Evolutionary conservation across 108 stramenopile species (phyloP), one percentile per base, ranked within the genome.

Genomic region (Skeletonema menzelii): DNA sequence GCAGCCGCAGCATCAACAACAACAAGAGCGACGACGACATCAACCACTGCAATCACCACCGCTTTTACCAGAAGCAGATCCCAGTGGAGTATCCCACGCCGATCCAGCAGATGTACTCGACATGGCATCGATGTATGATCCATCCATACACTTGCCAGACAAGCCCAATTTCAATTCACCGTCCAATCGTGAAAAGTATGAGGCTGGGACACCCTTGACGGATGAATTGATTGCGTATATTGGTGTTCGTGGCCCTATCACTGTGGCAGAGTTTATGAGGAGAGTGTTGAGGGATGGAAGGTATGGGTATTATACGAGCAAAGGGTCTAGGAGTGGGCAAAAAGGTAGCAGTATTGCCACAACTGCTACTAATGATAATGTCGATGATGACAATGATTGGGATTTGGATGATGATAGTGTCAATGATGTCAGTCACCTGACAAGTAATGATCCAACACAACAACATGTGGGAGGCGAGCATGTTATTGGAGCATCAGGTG

Each of bases 401-500:
- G 78, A 79, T 70, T 46, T 72, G 17, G 78, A 79, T 27, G 78
- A 79, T 46, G 78, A 63, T 55, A 55, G 56, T 34, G 68, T 57
- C 27, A 0, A 13, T 10, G 27, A 28, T 53, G 22, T 24, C 6
- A 17, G 20, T 26, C 24, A 24, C 42, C 28, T 47, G 17, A 55
- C 66, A 20, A 56, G 32, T 27, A 14, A 47, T 56, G 30, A 4
- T 65, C n/a, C 55, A 17, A 10, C 27, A 20, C 14, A 46, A 27
- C 30, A 15, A 4, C 38, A 63, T 35, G 49, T 63, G 5, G 78
- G 78, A 27, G 78, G 78, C 30, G 71, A 79, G 59, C 71, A 67
- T 34, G 70, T 91, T 55, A 87, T 99, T 77, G 99, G 99, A 13
- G 70, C 72, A 10, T 63, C 69, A 14, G 99, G 99, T 19, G 99